Evolutionary conservation across 176 grass and related monocot species (phyloP), one percentile per base, ranked within the genome.

Genomic region (Oryza meyeriana): DNA sequence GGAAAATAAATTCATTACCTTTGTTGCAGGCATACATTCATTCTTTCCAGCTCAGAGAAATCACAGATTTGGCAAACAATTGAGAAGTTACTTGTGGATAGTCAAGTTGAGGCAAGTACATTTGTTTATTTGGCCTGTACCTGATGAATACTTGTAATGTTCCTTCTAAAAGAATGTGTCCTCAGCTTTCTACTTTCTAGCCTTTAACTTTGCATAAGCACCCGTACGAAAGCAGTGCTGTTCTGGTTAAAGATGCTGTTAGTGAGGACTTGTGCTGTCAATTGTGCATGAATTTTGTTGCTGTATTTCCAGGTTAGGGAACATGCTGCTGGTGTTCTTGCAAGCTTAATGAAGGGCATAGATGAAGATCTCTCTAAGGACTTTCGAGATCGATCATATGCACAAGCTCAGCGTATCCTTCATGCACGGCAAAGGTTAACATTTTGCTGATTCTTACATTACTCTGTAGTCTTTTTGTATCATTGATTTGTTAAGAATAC

Each of bases 21-120:
- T 79, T 89, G 70, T 62, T 40, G 71, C 86, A 98, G 95, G 88
- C 95, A 98, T 81, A 91, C 84, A 39, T 98, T 98, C 85, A 89
- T 88, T 34, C 95, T 98, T 45, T 93, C 90, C 76, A 72, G 61
- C 41, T 82, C 79, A 44, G 90, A 98, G 82, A 98, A 93, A 79
- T 81, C 77, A 82, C 92, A 91, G 74, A 95, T 98, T 57, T 95
- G 96, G 96, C 72, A 88, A 80, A 81, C 82, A 68, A 94, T 95
- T 72, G 92, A 95, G 74, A 93, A 86, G 75, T 82, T 98, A 88
- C 96, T 98, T 81, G 93, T 90, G 73, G 96, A 98, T 61, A 95
- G 86, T 80, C 96, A 98, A 98, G 96, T 98, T 32, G 96, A 98
- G 92, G 96, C 82, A 98, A 94, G 90, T 92, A 66, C 36, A 71